A percentile compares a stretch with the other conserved stretches of the same genome.
Evolutionary conservation across 2,329 filamentous ascomycete genomes (phyloP).

Genomic region (Alternaria ventricosa): DNA sequence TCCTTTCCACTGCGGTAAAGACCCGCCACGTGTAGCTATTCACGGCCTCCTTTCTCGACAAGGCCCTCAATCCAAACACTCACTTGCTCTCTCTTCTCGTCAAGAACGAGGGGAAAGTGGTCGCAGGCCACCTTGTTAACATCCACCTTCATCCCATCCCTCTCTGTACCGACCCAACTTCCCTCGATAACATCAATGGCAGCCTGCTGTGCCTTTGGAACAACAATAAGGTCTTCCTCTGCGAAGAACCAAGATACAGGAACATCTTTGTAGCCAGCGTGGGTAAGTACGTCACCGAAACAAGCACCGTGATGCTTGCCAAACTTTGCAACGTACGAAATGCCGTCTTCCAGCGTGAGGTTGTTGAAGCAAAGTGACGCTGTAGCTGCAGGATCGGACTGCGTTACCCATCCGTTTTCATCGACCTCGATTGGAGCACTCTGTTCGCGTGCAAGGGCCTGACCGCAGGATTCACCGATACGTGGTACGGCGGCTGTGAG

Average conservation of each 20-base stretch:
- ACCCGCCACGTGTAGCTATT: background rate
- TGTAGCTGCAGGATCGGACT: slow-evolving; percentile 5
- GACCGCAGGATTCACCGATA: slow-evolving; percentile 15
- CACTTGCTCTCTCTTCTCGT: slow-evolving; percentile 30
- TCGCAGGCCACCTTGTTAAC: slow-evolving; percentile 47
- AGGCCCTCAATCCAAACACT: slow-evolving; percentile 33
- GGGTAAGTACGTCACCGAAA: slow-evolving; percentile 46
- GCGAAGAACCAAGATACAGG: slow-evolving; percentile 52
- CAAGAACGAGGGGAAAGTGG: slow-evolving; percentile 43
- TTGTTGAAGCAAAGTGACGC: slow-evolving; percentile 24
- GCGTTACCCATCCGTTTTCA: slow-evolving; percentile 25
- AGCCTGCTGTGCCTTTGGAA: slow-evolving; percentile 38
- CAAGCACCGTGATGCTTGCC: slow-evolving; percentile 43
- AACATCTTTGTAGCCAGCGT: slow-evolving; percentile 52
- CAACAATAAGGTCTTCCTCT: slow-evolving; percentile 46
- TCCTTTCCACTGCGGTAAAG: background rate
- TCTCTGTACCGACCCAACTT: slow-evolving; percentile 26
- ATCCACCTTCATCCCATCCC: slow-evolving; percentile 48
- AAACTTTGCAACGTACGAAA: slow-evolving; percentile 20
- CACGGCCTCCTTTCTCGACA: slow-evolving; percentile 12
- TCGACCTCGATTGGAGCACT: slow-evolving; percentile 6
- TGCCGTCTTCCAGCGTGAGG: slow-evolving; percentile 19
- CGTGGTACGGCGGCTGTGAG: slow-evolving; percentile 25
- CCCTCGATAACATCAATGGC: slow-evolving; percentile 47
- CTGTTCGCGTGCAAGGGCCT: background rate